A percentile compares a stretch with the other conserved stretches of the same genome.
Conservation (phyloP, 352 stramenopile species). For the Phytophthora nicotianae region DNA sequence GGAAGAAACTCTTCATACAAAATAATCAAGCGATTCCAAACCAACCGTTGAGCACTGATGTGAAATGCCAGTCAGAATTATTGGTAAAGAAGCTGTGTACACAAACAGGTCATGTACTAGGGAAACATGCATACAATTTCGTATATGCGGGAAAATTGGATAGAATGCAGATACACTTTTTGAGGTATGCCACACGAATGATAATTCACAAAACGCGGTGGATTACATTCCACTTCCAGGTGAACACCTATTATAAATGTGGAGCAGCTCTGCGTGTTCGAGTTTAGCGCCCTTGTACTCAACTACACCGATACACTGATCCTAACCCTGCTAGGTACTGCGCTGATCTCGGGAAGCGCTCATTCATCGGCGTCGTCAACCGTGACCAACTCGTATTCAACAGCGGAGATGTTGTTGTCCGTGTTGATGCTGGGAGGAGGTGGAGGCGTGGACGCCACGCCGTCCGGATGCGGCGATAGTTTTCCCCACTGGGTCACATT, state of each 20-base stretch:
- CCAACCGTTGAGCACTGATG: slow-evolving; percentile 30
- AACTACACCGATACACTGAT: slow-evolving; percentile 39
- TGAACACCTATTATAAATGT: slow-evolving; percentile 9
- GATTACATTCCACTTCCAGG: background rate
- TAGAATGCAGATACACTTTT: background rate
- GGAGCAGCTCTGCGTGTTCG: slow-evolving; percentile 11
- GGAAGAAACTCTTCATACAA: too few relatives aligned
- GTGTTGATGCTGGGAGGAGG: slow-evolving; percentile 53
- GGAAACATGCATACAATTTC: slow-evolving; percentile 7
- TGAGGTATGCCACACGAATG: slow-evolving; percentile 20
- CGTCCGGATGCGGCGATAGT: slow-evolving; percentile 71
- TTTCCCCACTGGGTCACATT: slow-evolving; percentile 90
- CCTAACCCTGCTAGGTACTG: slow-evolving; percentile 18
- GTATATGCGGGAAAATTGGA: slow-evolving; percentile 25
- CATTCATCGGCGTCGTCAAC: slow-evolving; percentile 67
- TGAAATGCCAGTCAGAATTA: too few relatives aligned
- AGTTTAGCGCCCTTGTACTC: slow-evolving; percentile 31
- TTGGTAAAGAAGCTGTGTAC: slow-evolving; percentile 5
- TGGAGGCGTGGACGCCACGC: slow-evolving; percentile 69
- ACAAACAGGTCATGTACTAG: background rate
- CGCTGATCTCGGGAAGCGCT: slow-evolving; percentile 16
- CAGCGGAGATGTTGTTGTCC: slow-evolving; percentile 74
- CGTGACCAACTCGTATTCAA: slow-evolving; percentile 89
- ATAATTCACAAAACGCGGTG: slow-evolving; percentile 22
- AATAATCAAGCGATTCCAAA: background rate